phyloP scores from a whole-genome alignment of 2,329 filamentous ascomycete species.

The Diaporthe citriasiana region DNA sequence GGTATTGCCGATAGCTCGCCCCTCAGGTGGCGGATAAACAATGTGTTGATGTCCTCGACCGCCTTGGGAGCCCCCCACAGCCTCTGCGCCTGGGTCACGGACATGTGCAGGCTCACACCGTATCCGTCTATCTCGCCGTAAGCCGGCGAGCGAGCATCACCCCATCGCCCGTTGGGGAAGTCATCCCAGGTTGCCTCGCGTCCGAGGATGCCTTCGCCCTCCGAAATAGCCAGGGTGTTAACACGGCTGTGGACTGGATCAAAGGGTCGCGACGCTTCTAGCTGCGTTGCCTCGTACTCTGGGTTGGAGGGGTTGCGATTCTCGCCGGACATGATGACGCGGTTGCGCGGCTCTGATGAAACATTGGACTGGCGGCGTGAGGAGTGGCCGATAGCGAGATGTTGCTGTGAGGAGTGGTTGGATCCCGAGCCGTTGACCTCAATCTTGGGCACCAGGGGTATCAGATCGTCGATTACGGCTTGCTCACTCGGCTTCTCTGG shows the following conservation, averaged over 20 bases:
- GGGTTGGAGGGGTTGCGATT: slow-evolving; percentile 66
- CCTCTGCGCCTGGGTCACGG: slow-evolving; percentile 83
- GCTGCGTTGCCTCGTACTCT: slow-evolving; percentile 79
- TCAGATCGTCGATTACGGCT: slow-evolving; percentile 64
- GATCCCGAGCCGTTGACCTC: slow-evolving; percentile 64
- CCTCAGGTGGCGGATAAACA: slow-evolving; percentile 86
- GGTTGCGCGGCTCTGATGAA: slow-evolving; percentile 88
- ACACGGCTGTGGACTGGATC: slow-evolving; percentile 82
- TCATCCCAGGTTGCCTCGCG: slow-evolving; percentile 99
- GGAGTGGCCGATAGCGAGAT: slow-evolving; percentile 24
- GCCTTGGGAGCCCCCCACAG: slow-evolving; percentile 87
- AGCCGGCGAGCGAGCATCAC: slow-evolving; percentile 90
- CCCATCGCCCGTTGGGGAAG: slow-evolving; percentile 96
- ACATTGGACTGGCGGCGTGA: slow-evolving; percentile 80
- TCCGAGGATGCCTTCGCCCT: slow-evolving; percentile 90
- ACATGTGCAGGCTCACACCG: slow-evolving; percentile 94
- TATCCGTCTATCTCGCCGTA: slow-evolving; percentile 99
- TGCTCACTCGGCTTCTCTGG: slow-evolving; percentile 62
- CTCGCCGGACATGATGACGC: slow-evolving; percentile 82
- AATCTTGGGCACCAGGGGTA: slow-evolving; percentile 60
- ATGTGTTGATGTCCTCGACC: slow-evolving; percentile 77
- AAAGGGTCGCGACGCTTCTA: slow-evolving; percentile 82
- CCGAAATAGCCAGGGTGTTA: slow-evolving; percentile 92
- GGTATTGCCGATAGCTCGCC: slow-evolving; percentile 87
- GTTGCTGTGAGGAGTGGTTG: slow-evolving; percentile 47